phyloP scores from a whole-genome alignment of 2,329 filamentous ascomycete genomes.

The Myotisia sp. region DNA sequence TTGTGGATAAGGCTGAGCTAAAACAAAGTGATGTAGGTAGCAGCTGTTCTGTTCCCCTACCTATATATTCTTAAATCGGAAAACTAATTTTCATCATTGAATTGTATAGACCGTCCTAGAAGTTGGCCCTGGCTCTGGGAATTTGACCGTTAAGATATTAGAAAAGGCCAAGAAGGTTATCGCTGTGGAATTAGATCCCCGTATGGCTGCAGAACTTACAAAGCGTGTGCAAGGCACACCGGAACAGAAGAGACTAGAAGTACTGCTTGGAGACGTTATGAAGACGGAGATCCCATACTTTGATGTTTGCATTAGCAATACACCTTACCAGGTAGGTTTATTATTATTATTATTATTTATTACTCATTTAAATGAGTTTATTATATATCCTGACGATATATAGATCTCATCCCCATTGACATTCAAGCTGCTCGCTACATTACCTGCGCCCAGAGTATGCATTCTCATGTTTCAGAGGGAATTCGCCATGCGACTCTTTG shows the following conservation, averaged over 20 bases:
- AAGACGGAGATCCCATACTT: conserved; percentile 70
- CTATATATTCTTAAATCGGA: neutral
- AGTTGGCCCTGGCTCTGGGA: conserved; percentile 80
- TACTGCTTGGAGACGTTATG: conserved; percentile 83
- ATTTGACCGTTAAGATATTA: conserved; percentile 76
- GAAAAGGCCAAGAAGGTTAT: conserved; percentile 73
- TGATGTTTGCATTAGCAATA: conserved; percentile 72
- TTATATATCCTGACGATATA: conserved; percentile 12
- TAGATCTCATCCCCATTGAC: conserved; percentile 82
- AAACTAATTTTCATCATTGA: conserved; percentile 1
- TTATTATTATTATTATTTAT: neutral
- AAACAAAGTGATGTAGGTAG: conserved; percentile 62
- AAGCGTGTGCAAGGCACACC: conserved; percentile 87
- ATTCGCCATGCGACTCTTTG: conserved; percentile 80
- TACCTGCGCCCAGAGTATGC: conserved; percentile 65
- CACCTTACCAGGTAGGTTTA: conserved; percentile 46
- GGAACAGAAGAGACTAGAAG: conserved; percentile 67
- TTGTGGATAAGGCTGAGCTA: conserved; percentile 73
- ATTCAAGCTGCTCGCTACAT: conserved; percentile 73
- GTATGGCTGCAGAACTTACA: conserved; percentile 91
- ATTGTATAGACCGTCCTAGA: conserved; percentile 59
- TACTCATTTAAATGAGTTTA: neutral
- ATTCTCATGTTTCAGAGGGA: conserved; percentile 96
- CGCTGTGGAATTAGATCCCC: conserved; percentile 82
- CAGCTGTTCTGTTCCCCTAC: neutral